A percentile compares a stretch with the other conserved stretches of the same genome.
phyloP scores from a whole-genome alignment of 2,329 filamentous ascomycete species.

The Aspergillus eucalypticola region DNA sequence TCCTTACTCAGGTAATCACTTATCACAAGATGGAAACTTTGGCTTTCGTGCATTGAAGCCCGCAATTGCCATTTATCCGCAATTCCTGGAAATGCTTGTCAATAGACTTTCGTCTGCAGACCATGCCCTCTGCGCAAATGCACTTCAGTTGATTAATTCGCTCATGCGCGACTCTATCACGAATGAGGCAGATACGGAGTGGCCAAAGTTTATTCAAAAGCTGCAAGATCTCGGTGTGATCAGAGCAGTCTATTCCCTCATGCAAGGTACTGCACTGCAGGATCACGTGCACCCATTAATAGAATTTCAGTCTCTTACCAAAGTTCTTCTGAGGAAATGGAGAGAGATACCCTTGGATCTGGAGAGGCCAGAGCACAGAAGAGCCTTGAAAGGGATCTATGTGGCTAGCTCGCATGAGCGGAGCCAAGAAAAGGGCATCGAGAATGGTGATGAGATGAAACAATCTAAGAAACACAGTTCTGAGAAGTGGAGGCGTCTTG shows the following conservation, averaged over 20 bases:
- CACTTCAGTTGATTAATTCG: constrained; percentile 91
- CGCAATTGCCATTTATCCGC: constrained; percentile 83
- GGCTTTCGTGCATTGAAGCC: constrained; percentile 92
- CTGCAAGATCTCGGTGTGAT: constrained; percentile 92
- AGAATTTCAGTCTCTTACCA: constrained; percentile 91
- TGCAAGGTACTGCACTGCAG: constrained; percentile 90
- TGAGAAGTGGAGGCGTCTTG: constrained; percentile 88
- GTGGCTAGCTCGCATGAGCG: constrained; percentile 66
- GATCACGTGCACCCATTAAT: constrained; percentile 86
- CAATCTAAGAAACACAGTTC: constrained; percentile 75
- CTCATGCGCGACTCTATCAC: constrained; percentile 89
- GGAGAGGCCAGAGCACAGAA: constrained; percentile 82
- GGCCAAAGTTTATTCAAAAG: constrained; percentile 92
- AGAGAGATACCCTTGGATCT: constrained; percentile 79
- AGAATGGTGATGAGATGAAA: constrained; percentile 45
- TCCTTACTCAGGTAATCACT: constrained; percentile 62
- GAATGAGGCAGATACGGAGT: constrained; percentile 75
- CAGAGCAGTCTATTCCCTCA: constrained; percentile 84
- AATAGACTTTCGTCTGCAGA: constrained; percentile 89
- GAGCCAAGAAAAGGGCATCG: constrained; percentile 29
- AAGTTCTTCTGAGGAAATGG: constrained; percentile 85
- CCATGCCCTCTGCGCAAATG: constrained; percentile 92
- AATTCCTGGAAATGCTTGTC: constrained; percentile 93
- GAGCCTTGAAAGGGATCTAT: constrained; percentile 82
- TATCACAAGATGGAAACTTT: constrained; percentile 63